Percentiles rank a stretch among this genome's conserved stretches.
Evolutionary conservation across 2,329 filamentous ascomycete species (phyloP).

Genomic region (Rhynchosporium agropyri): DNA sequence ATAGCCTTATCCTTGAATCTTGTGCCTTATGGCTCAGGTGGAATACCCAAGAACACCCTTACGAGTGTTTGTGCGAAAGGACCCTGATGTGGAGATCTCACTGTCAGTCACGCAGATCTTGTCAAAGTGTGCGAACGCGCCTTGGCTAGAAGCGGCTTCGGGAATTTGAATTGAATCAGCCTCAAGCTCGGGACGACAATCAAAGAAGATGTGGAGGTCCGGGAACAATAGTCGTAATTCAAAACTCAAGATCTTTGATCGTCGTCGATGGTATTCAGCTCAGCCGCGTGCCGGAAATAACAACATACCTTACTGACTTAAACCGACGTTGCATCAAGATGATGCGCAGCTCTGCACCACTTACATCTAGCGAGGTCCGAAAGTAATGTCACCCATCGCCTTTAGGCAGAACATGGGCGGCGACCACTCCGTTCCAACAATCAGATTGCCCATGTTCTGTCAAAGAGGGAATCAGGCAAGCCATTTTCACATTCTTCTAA

Average conservation of each 20-base stretch:
- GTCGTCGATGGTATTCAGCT: background rate
- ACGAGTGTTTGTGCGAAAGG: no score
- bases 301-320: background rate
- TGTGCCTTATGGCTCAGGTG: no score
- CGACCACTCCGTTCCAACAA: no score
- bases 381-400: no score
- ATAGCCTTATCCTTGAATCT: no score
- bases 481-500: constrained; percentile 18
- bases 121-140: background rate
- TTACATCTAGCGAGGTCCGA: no score
- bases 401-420: no score
- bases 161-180: constrained; percentile 1
- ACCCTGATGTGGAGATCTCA: background rate
- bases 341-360: background rate
- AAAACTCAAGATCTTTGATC: background rate
- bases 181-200: constrained; percentile 6
- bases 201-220: background rate
- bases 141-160: constrained; percentile 3
- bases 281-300: constrained; percentile 5
- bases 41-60: no score
- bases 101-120: background rate
- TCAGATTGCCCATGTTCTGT: no score
- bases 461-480: background rate
- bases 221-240: background rate
- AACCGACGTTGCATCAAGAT: constrained; percentile 14